phyloP scores from a whole-genome alignment of 2,329 filamentous ascomycete species.

The Neospermospora avenae region DNA sequence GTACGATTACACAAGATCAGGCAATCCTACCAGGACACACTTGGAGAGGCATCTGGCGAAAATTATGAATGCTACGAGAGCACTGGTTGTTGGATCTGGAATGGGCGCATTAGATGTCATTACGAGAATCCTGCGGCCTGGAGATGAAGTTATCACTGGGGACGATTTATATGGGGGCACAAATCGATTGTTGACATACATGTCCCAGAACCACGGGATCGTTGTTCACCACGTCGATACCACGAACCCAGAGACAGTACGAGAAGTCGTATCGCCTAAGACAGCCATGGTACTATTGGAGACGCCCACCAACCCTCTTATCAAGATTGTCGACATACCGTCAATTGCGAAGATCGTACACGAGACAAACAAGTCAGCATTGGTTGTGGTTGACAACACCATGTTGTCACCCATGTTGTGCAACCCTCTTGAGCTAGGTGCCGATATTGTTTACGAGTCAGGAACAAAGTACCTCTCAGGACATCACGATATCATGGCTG shows the following conservation, averaged over 20 bases:
- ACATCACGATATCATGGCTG: conserved; percentile 98
- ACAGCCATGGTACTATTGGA: conserved; percentile 95
- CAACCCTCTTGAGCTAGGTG: conserved; percentile 90
- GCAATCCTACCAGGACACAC: conserved; percentile 94
- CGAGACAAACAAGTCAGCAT: conserved; percentile 69
- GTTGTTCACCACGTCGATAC: conserved; percentile 96
- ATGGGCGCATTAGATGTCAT: conserved; percentile 99
- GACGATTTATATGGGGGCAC: conserved; percentile 96
- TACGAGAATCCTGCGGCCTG: conserved; percentile 81
- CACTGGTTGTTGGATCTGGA: conserved; percentile 89
- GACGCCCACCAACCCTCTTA: conserved; percentile 94
- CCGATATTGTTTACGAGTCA: conserved; percentile 95
- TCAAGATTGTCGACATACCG: conserved; percentile 94
- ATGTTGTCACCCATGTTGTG: conserved; percentile 96
- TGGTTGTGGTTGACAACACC: conserved; percentile 96
- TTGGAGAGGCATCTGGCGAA: conserved; percentile 96
- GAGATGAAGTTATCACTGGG: conserved; percentile 95
- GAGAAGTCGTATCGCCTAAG: conserved; percentile 66
- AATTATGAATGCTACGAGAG: conserved; percentile 94
- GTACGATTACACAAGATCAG: conserved; percentile 97
- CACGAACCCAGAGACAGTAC: conserved; percentile 70
- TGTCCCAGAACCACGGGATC: conserved; percentile 86
- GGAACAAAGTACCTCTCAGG: conserved; percentile 97
- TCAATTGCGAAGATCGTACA: conserved; percentile 75
- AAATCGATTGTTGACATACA: conserved; percentile 87